phyloP scores from a whole-genome alignment of 805 yeast genomes.

The Ogataea dorogensis region DNA sequence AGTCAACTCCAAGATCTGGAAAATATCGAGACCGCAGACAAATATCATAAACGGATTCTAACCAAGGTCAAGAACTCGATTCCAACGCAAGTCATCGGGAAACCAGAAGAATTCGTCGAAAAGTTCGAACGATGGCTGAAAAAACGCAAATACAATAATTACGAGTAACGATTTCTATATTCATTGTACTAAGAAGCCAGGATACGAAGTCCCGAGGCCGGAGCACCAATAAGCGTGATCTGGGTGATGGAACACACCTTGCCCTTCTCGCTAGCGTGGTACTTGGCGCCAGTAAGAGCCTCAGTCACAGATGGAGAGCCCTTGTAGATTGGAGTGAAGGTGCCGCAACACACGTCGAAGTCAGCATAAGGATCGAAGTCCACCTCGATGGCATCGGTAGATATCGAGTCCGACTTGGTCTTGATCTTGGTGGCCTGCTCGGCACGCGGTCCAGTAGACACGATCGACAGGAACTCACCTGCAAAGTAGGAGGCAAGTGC shows the following conservation, averaged over 20 bases:
- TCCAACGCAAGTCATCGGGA: conserved; percentile 26
- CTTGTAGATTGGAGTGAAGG: conserved; percentile 84
- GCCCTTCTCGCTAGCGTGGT: conserved; percentile 76
- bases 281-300: conserved; percentile 87
- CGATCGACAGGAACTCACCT: conserved; percentile 68
- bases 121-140: conserved; percentile 25
- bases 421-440: conserved; percentile 86
- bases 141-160: conserved; percentile 5
- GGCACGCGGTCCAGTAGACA: conserved; percentile 73
- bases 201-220: conserved; percentile 84
- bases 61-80: conserved; percentile 21
- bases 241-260: conserved; percentile 71
- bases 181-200: conserved; percentile 21
- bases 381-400: conserved; percentile 83
- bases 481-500: conserved; percentile 91
- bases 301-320: conserved; percentile 70
- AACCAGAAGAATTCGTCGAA: conserved; percentile 22
- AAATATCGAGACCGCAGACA: conserved; percentile 14
- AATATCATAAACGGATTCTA: conserved; percentile 15
- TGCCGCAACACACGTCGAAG: conserved; percentile 84
- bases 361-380: conserved; percentile 92
- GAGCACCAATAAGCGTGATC: conserved; percentile 81
- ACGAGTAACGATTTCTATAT: conserved; percentile 9
- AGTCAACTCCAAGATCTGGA: conserved; percentile 20
- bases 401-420: conserved; percentile 72